Evolutionary conservation across 129 eudicot genomes (phyloP).

Genomic region (Glebionis coronaria): DNA sequence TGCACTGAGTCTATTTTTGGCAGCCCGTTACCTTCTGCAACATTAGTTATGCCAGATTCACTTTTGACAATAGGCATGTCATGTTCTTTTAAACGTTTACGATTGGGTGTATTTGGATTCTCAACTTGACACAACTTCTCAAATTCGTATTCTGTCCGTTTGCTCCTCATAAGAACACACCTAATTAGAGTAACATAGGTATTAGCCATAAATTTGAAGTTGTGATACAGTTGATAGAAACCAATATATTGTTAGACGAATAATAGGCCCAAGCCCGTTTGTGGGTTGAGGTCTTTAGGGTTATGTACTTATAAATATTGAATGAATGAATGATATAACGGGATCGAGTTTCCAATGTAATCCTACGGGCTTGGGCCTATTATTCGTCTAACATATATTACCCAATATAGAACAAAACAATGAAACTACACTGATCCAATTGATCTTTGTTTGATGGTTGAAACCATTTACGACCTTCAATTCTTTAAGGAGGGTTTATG

Average conservation of each 20-base stretch:
- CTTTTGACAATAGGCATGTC: constrained; percentile 30
- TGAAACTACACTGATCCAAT: constrained; percentile 9
- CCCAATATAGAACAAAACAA: not conserved
- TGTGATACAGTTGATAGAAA: too few species aligned
- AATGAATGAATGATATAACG: too few species aligned
- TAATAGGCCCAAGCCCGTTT: too few species aligned
- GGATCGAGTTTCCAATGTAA: too few species aligned
- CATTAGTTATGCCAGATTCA: constrained; percentile 32
- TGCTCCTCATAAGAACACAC: constrained; percentile 99
- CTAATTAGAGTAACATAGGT: constrained; percentile 32
- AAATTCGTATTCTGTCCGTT: constrained; percentile 95
- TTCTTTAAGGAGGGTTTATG: constrained; percentile 7
- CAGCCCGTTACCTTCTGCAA: constrained; percentile 30
- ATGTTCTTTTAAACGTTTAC: constrained; percentile 39
- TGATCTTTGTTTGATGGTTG: constrained; percentile 9
- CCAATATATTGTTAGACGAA: too few species aligned
- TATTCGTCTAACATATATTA: too few species aligned
- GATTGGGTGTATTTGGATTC: constrained; percentile 55
- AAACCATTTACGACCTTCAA: constrained; percentile 6
- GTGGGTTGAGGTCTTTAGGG: too few species aligned
- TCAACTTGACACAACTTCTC: constrained; percentile 85
- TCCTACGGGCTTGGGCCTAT: too few species aligned
- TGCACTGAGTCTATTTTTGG: constrained; percentile 26
- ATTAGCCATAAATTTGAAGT: not conserved
- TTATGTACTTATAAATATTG: too few species aligned